Evolutionary conservation across 2,329 filamentous ascomycete genomes (phyloP).

Genomic region (Epichloe elymi): DNA sequence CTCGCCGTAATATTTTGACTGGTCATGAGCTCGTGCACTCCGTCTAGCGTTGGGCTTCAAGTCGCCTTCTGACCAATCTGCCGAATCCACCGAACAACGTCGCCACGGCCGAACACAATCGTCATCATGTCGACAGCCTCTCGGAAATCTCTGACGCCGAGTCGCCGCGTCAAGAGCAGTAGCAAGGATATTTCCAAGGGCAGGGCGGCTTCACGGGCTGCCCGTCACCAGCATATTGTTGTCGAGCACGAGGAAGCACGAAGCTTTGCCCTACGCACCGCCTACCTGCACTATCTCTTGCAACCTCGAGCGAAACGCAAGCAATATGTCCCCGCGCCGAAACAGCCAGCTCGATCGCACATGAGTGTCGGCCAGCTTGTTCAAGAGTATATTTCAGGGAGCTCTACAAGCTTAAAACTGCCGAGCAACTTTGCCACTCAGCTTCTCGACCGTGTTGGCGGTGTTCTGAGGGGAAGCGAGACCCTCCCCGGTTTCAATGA

Average conservation of each 20-base stretch:
- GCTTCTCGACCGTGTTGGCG: slow-evolving; percentile 61
- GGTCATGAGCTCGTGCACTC: slow-evolving; percentile 4
- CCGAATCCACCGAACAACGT: not conserved
- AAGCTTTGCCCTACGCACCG: slow-evolving; percentile 77
- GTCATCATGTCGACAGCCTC: slow-evolving; percentile 37
- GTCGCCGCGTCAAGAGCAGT: slow-evolving; percentile 31
- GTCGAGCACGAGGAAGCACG: slow-evolving; percentile 71
- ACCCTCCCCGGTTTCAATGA: slow-evolving; percentile 76
- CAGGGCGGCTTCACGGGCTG: slow-evolving; percentile 27
- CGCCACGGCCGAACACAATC: not conserved
- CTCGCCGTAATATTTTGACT: not conserved
- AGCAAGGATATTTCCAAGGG: slow-evolving; percentile 27
- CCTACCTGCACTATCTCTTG: slow-evolving; percentile 84
- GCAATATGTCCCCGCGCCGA: slow-evolving; percentile 63
- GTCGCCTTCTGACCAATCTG: slow-evolving; percentile 14
- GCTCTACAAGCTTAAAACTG: slow-evolving; percentile 39
- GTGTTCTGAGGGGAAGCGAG: slow-evolving; percentile 71
- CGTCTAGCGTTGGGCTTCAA: slow-evolving; percentile 15
- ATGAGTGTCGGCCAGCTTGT: slow-evolving; percentile 75
- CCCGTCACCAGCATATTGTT: slow-evolving; percentile 28
- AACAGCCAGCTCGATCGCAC: slow-evolving; percentile 47
- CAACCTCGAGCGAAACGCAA: slow-evolving; percentile 82
- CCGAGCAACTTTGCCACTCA: slow-evolving; percentile 39
- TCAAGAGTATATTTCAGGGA: slow-evolving; percentile 60
- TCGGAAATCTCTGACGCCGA: slow-evolving; percentile 31